phyloP scores from a whole-genome alignment of 2,329 filamentous ascomycete genomes.

The Colletotrichum falcatum region DNA sequence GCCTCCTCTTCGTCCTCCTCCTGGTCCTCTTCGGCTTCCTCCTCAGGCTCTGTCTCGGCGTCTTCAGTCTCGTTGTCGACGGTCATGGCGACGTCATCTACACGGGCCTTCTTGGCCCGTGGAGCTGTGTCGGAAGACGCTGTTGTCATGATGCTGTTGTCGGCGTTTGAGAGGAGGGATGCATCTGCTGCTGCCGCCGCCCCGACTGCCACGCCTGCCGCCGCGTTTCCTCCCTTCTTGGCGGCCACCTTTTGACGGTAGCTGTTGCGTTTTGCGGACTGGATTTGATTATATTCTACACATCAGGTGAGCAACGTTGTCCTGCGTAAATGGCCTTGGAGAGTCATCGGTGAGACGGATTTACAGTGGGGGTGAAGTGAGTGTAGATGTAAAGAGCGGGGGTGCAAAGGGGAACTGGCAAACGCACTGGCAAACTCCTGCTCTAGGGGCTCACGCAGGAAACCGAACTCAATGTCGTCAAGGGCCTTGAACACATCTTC shows the following conservation, averaged over 20 bases:
- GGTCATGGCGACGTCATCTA: slow-evolving; percentile 54
- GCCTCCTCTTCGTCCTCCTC: slow-evolving; percentile 56
- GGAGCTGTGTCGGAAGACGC: slow-evolving; percentile 49
- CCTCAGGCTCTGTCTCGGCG: slow-evolving; percentile 57
- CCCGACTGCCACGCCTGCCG: slow-evolving; percentile 40
- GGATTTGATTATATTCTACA: slow-evolving; percentile 77
- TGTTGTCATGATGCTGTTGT: slow-evolving; percentile 51
- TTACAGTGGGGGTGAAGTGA: background rate
- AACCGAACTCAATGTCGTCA: slow-evolving; percentile 82
- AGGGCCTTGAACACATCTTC: slow-evolving; percentile 82
- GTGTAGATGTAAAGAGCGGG: background rate
- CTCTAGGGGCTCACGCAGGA: slow-evolving; percentile 75
- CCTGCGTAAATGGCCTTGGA: background rate
- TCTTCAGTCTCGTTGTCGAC: slow-evolving; percentile 54
- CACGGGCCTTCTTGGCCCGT: slow-evolving; percentile 59
- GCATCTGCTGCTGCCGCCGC: slow-evolving; percentile 54
- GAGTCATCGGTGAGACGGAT: background rate
- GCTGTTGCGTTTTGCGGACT: slow-evolving; percentile 79
- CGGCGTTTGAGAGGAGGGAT: slow-evolving; percentile 42
- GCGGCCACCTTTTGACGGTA: slow-evolving; percentile 78
- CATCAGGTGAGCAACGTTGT: slow-evolving; percentile 10
- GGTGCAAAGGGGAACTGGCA: slow-evolving; percentile 3
- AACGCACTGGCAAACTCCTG: slow-evolving; percentile 79
- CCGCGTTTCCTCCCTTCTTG: slow-evolving; percentile 61
- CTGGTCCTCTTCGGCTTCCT: slow-evolving; percentile 61